Evolutionary conservation across 2,329 filamentous ascomycete genomes (phyloP).

Genomic region (Calonectria pteridis): DNA sequence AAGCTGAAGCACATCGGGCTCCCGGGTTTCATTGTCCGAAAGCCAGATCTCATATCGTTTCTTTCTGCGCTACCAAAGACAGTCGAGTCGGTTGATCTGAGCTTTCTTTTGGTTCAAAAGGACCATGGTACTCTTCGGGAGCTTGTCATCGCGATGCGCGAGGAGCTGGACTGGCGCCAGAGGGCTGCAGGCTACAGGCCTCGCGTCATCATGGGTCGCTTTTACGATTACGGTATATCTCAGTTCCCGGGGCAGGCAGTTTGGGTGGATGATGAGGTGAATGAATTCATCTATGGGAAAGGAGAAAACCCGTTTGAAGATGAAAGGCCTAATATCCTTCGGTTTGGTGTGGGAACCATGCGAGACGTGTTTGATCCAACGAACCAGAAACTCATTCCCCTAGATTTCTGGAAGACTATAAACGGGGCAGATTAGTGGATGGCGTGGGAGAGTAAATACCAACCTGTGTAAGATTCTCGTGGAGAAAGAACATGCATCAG

Average conservation of each 20-base stretch:
- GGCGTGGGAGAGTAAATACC: too few species aligned
- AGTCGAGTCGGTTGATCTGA: background rate
- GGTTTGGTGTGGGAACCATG: background rate
- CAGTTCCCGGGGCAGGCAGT: background rate
- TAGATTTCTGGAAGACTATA: background rate
- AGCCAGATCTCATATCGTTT: background rate
- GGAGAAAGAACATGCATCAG: background rate
- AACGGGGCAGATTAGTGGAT: too few species aligned
- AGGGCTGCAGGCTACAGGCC: background rate
- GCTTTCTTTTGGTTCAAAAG: background rate
- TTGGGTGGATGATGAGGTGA: slow-evolving; percentile 4
- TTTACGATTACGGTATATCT: background rate
- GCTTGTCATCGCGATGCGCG: background rate
- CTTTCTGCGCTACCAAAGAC: slow-evolving; percentile 1
- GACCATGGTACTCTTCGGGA: background rate
- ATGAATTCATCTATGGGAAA: background rate
- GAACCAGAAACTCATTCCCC: background rate
- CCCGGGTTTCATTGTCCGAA: slow-evolving; percentile 1
- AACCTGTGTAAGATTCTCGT: too few species aligned
- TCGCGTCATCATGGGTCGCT: background rate
- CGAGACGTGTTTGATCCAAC: slow-evolving; percentile 6
- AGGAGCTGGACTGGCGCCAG: background rate
- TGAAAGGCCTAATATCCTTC: background rate
- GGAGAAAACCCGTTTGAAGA: slow-evolving; percentile 1
- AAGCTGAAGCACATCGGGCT: slow-evolving; percentile 12